Evolutionary conservation across 1,284 basidiomycete species (phyloP).

Genomic region (Boletus subluridellus): DNA sequence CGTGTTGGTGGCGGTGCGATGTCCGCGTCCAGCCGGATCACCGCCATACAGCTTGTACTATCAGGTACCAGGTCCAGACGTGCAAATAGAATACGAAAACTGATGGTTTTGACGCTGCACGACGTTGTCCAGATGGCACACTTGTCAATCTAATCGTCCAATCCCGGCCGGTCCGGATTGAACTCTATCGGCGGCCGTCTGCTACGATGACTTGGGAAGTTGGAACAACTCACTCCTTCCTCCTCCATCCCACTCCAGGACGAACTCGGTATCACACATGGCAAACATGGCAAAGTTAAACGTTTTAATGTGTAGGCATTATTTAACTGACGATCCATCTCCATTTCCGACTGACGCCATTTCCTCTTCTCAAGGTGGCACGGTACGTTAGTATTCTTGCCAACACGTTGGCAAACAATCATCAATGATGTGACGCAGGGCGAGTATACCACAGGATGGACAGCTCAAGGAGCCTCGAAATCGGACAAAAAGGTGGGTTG

Average conservation of each 20-base stretch:
- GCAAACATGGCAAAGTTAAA: constrained; percentile 50
- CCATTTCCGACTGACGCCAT: constrained; percentile 1
- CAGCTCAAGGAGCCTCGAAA: constrained; percentile 82
- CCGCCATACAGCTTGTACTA: background rate
- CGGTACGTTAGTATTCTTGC: constrained; percentile 40
- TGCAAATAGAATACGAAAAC: background rate
- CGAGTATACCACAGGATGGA: constrained; percentile 94
- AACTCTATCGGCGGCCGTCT: background rate
- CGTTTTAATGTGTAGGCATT: constrained; percentile 67
- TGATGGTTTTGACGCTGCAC: background rate
- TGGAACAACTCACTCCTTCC: background rate
- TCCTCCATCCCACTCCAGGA: background rate
- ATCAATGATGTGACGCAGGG: constrained; percentile 43
- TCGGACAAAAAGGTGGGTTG: constrained; percentile 84
- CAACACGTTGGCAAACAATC: background rate
- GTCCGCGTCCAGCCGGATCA: constrained; percentile 10
- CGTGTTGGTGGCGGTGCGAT: constrained; percentile 30
- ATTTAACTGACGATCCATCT: background rate
- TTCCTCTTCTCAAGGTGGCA: constrained; percentile 49
- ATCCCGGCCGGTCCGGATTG: constrained; percentile 1
- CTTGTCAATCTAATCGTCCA: background rate
- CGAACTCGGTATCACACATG: constrained; percentile 32
- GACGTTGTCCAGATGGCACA: background rate
- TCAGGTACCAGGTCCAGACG: background rate
- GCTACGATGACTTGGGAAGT: background rate